Conservation (phyloP, 225 moss, liverwort and hornwort species). For the Bryum argenteum region DNA sequence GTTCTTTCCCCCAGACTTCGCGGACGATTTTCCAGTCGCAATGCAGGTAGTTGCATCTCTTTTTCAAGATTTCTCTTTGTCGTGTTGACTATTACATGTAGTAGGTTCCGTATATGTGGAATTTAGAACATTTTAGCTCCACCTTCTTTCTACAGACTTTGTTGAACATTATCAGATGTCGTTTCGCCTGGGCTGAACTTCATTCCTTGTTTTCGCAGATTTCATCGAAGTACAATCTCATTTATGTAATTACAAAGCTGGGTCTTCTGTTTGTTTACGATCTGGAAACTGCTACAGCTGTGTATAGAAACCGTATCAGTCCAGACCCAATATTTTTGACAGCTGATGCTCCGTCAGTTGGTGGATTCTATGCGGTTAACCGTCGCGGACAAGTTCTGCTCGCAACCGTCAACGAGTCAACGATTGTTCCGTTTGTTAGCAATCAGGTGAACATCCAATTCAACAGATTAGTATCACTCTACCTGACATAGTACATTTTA, state of each 20-base stretch:
- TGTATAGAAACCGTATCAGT: constrained; percentile 96
- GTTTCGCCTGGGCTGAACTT: constrained; percentile 21
- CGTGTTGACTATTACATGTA: not conserved
- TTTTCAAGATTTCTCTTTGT: constrained; percentile 1
- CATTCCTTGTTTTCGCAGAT: constrained; percentile 57
- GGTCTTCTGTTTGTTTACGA: constrained; percentile 98
- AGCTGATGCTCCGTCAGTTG: constrained; percentile 85
- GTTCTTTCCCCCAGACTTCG: constrained; percentile 98
- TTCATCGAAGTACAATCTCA: constrained; percentile 87
- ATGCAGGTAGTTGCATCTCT: constrained; percentile 75
- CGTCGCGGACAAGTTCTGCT: constrained; percentile 97
- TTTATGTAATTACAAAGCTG: constrained; percentile 96
- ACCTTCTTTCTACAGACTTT: not conserved
- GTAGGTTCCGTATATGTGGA: not conserved
- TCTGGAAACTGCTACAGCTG: constrained; percentile 98
- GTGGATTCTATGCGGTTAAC: constrained; percentile 97
- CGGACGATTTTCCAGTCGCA: constrained; percentile 98
- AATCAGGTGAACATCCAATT: constrained; percentile 63
- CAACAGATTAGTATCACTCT: not conserved
- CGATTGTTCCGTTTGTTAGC: constrained; percentile 96
- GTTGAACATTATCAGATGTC: not conserved
- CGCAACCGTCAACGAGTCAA: constrained; percentile 93
- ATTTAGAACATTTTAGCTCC: not conserved
- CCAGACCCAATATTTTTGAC: constrained; percentile 99
- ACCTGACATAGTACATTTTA: not conserved